phyloP scores from a whole-genome alignment of 257 asterid genomes.

The Solanum gracilifrons region DNA sequence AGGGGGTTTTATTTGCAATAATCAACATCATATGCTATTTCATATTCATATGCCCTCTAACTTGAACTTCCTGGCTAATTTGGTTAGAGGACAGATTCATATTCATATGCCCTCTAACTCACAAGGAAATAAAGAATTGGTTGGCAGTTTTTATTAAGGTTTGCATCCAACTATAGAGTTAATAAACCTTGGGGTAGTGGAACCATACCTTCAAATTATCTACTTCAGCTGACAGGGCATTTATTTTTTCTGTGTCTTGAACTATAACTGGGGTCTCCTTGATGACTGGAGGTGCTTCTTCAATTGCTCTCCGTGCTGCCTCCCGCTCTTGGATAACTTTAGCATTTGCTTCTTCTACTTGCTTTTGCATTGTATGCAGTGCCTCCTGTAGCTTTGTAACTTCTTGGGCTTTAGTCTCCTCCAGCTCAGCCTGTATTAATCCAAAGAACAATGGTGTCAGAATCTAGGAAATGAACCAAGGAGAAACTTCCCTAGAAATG shows the following conservation, averaged over 20 bases:
- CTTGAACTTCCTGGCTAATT: not conserved
- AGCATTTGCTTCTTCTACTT: constrained; percentile 89
- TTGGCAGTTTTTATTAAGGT: not conserved
- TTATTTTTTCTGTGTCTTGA: constrained; percentile 78
- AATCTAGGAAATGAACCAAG: not conserved
- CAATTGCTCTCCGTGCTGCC: constrained; percentile 87
- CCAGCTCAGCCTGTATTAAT: constrained; percentile 74
- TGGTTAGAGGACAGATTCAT: not conserved
- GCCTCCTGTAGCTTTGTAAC: constrained; percentile 75
- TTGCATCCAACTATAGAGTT: not conserved
- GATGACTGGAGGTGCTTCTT: constrained; percentile 94
- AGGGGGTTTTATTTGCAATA: not conserved
- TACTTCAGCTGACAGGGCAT: constrained; percentile 72
- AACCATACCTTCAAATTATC: constrained; percentile 65
- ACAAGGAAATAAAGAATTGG: not conserved
- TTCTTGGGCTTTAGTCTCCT: constrained; percentile 92
- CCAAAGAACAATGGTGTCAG: constrained; percentile 12
- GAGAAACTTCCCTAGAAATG: not conserved
- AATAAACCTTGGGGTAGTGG: not conserved
- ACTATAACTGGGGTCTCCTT: constrained; percentile 94
- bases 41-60: not conserved
- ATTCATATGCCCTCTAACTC: not conserved
- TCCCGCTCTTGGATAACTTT: constrained; percentile 73
- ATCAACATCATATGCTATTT: not conserved
- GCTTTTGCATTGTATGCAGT: constrained; percentile 59